Evolutionary conservation across 78 protist species (phyloP).

Genomic region (Anaeramoeba flamelloides): DNA sequence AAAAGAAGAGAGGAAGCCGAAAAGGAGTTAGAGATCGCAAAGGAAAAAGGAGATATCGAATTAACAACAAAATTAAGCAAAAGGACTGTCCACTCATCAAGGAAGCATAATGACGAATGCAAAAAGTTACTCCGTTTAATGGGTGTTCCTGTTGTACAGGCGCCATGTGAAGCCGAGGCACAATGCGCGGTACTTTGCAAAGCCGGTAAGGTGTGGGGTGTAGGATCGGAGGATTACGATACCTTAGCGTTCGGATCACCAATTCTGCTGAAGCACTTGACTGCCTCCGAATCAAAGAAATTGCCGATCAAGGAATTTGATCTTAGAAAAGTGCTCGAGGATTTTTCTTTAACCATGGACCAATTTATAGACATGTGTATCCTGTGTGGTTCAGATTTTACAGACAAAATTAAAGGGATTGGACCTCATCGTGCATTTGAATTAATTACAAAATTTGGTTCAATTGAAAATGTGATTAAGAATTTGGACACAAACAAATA

Average conservation of each 20-base stretch:
- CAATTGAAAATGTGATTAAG: conserved; percentile 6
- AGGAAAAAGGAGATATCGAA: conserved; percentile 24
- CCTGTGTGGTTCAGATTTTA: conserved; percentile 39
- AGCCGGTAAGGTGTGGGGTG: conserved; percentile 51
- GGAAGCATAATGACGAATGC: conserved; percentile 75
- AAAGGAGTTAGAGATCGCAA: conserved; percentile 43
- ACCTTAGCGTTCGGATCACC: conserved; percentile 76
- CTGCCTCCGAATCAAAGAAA: conserved; percentile 59
- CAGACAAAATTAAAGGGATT: conserved; percentile 16
- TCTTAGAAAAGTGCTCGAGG: conserved; percentile 38
- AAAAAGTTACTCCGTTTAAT: conserved; percentile 60
- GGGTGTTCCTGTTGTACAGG: conserved; percentile 88
- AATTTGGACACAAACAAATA: not conserved
- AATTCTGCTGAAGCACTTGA: conserved; percentile 52
- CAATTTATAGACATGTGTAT: conserved; percentile 90
- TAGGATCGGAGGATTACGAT: conserved; percentile 95
- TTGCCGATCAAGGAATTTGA: conserved; percentile 55
- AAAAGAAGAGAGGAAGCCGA: conserved; percentile 58
- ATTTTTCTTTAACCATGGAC: conserved; percentile 48
- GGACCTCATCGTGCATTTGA: conserved; percentile 20
- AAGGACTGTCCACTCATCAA: conserved; percentile 48
- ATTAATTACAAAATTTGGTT: conserved; percentile 11
- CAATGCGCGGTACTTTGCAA: conserved; percentile 76
- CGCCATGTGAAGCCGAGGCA: conserved; percentile 96
- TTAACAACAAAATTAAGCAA: conserved; percentile 25